Conservation (phyloP, 108 stramenopile genomes). For the Phaeodactylum tricornutum region DNA sequence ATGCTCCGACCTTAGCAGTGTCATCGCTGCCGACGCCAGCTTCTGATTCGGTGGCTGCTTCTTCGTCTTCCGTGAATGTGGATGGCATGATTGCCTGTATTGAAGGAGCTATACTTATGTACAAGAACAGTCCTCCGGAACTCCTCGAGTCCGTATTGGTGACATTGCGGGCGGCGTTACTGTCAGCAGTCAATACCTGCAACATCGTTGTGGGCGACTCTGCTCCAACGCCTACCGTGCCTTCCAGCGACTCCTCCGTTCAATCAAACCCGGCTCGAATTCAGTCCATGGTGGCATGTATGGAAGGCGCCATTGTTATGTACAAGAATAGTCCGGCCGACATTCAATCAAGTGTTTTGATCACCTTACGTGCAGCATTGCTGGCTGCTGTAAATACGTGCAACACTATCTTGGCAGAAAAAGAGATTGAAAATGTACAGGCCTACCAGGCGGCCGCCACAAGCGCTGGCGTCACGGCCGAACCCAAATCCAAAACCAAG, state of each 20-base stretch:
- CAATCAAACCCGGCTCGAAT: constrained; percentile 9
- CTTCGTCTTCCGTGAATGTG: constrained; percentile 8
- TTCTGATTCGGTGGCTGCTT: background rate
- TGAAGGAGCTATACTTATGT: constrained; percentile 68
- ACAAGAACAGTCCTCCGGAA: constrained; percentile 55
- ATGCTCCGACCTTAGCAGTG: background rate
- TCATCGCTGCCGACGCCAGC: constrained; percentile 1
- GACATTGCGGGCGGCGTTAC: constrained; percentile 57
- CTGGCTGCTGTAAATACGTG: constrained; percentile 48
- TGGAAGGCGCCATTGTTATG: constrained; percentile 63
- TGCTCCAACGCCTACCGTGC: background rate
- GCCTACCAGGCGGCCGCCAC: background rate
- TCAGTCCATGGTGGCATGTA: constrained; percentile 50
- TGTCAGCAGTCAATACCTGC: constrained; percentile 46
- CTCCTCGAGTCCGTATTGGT: constrained; percentile 38
- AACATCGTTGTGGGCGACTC: constrained; percentile 18
- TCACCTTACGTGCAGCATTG: constrained; percentile 61
- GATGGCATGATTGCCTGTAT: constrained; percentile 52
- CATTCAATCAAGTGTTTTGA: constrained; percentile 32
- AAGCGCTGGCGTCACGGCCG: background rate
- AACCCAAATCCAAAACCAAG: background rate
- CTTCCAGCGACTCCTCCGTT: background rate
- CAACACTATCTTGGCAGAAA: constrained; percentile 33
- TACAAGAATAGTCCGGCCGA: constrained; percentile 60
- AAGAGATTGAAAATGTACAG: constrained; percentile 6